Conservation (phyloP, 345 rosid genomes). For the Salix brachista region DNA sequence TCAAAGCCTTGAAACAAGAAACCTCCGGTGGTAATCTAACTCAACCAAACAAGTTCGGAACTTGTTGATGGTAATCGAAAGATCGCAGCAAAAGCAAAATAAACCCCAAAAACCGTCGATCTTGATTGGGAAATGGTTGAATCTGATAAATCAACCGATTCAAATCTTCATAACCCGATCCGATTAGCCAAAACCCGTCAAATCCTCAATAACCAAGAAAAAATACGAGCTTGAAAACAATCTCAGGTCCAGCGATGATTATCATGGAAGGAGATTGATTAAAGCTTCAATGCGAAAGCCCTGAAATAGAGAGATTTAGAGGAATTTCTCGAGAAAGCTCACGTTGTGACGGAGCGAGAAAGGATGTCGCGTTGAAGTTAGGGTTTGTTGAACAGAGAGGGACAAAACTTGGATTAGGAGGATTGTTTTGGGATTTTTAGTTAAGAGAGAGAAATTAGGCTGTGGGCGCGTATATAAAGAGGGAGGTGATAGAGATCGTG, state of each 20-base stretch:
- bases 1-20: background rate
- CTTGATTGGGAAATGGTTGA: background rate
- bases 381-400: conserved; percentile 1
- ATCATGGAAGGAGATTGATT: background rate
- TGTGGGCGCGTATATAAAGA: background rate
- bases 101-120: background rate
- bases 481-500: background rate
- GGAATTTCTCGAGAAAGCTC: background rate
- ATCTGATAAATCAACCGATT: background rate
- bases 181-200: background rate
- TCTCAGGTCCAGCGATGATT: background rate
- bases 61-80: background rate
- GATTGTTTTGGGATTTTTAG: background rate
- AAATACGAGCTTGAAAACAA: background rate
- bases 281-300: background rate
- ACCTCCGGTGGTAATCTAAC: background rate
- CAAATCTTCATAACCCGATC: conserved; percentile 12
- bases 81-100: conserved; percentile 8
- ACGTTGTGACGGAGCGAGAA: background rate
- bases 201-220: background rate
- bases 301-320: background rate
- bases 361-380: background rate
- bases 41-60: background rate
- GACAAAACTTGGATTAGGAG: background rate
- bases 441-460: background rate